Evolutionary conservation across 2,329 filamentous ascomycete species (phyloP).

Genomic region (Fusarium longipes): DNA sequence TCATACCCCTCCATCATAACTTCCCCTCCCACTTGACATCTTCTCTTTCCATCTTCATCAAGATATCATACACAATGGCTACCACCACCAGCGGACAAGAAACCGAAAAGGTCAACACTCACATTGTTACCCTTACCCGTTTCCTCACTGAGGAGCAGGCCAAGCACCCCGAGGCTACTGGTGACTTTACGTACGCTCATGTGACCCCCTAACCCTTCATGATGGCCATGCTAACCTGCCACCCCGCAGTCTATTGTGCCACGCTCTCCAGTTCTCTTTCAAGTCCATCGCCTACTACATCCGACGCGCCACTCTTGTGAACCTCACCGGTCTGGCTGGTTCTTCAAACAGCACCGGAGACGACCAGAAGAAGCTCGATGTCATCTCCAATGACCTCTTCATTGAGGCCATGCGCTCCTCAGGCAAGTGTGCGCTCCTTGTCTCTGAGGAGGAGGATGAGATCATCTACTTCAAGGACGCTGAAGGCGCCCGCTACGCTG

Average conservation of each 20-base stretch:
- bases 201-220: conserved; percentile 8
- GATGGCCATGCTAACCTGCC: conserved; percentile 28
- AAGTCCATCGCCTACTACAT: conserved; percentile 99
- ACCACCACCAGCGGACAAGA: conserved; percentile 58
- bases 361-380: conserved; percentile 99
- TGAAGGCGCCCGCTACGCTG: conserved; percentile 84
- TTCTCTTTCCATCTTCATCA: conserved; percentile 20
- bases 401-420: conserved; percentile 94
- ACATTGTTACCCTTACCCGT: conserved; percentile 94
- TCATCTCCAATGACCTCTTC: conserved; percentile 98
- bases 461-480: conserved; percentile 86
- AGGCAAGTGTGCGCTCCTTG: conserved; percentile 87
- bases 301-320: conserved; percentile 92
- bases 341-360: conserved; percentile 96
- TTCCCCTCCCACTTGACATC: conserved; percentile 28
- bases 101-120: conserved; percentile 88
- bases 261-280: conserved; percentile 99
- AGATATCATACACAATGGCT: conserved; percentile 48
- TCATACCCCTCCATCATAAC: conserved; percentile 31
- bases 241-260: conserved; percentile 81
- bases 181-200: conserved; percentile 87
- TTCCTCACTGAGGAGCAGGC: conserved; percentile 96
- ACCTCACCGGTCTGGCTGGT: conserved; percentile 93
- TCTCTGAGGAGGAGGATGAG: conserved; percentile 98
- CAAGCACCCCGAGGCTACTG: conserved; percentile 93